Evolutionary conservation across 2,329 filamentous ascomycete species (phyloP).

Genomic region (Colletotrichum sp.): DNA sequence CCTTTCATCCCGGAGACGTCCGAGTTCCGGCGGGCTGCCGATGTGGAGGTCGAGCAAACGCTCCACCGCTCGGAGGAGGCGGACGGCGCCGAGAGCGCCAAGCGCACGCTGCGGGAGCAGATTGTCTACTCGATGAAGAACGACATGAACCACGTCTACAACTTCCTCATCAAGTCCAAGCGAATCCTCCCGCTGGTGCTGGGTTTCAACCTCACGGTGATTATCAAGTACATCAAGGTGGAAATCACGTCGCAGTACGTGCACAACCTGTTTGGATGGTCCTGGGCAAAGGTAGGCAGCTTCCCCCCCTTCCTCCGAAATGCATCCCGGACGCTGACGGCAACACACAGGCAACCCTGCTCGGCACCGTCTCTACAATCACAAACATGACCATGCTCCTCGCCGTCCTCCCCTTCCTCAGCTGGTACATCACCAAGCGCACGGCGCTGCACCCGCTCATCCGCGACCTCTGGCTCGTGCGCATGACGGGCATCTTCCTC

Average conservation of each 20-base stretch:
- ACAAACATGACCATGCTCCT: slow-evolving; percentile 42
- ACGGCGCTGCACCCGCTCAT: slow-evolving; percentile 33
- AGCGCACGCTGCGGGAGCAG: background rate
- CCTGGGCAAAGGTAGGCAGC: slow-evolving; percentile 44
- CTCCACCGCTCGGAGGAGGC: background rate
- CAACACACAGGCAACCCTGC: slow-evolving; percentile 40
- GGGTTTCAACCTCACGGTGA: slow-evolving; percentile 35
- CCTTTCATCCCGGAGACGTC: slow-evolving; percentile 49
- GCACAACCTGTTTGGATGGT: slow-evolving; percentile 54
- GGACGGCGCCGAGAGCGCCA: background rate
- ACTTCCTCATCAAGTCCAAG: slow-evolving; percentile 44
- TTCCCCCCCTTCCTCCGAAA: rapidly evolving
- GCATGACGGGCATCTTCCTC: slow-evolving; percentile 35
- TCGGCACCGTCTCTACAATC: slow-evolving; percentile 42
- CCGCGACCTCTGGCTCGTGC: slow-evolving; percentile 46
- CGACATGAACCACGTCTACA: slow-evolving; percentile 39
- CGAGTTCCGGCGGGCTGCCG: slow-evolving; percentile 32
- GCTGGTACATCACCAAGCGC: slow-evolving; percentile 33
- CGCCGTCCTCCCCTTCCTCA: slow-evolving; percentile 39
- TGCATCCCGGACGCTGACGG: background rate
- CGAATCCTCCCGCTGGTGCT: slow-evolving; percentile 41
- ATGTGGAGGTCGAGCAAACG: slow-evolving; percentile 23
- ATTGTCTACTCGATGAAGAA: slow-evolving; percentile 27
- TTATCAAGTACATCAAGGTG: slow-evolving; percentile 33
- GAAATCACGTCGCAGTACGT: slow-evolving; percentile 55